phyloP scores from a whole-genome alignment of 768 basidiomycete genomes.

The Guyanaporus albipodus region DNA sequence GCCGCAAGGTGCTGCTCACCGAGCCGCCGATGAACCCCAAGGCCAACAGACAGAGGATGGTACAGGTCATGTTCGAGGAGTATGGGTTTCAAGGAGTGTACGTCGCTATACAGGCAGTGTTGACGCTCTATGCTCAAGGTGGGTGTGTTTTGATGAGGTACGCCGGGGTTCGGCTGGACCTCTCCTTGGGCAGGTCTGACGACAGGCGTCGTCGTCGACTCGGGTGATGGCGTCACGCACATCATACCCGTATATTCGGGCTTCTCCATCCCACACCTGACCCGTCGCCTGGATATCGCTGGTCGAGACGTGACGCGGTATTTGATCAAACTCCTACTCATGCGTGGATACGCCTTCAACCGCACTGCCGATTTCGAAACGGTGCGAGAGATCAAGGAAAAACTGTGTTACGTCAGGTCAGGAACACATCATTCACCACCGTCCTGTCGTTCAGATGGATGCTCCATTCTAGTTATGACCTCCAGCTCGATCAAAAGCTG shows the following conservation, averaged over 20 bases:
- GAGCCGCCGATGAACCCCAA: conserved; percentile 99
- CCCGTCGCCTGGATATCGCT: conserved; percentile 92
- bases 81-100: conserved; percentile 96
- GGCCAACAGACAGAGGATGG: conserved; percentile 89
- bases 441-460: not conserved
- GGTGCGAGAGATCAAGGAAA: conserved; percentile 98
- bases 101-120: conserved; percentile 96
- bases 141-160: conserved; percentile 35
- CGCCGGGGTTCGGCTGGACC: not conserved
- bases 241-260: conserved; percentile 99
- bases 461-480: conserved; percentile 67
- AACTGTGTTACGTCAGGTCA: conserved; percentile 94
- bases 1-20: conserved; percentile 87
- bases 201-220: conserved; percentile 98
- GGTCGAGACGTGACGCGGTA: conserved; percentile 98
- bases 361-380: conserved; percentile 99
- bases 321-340: conserved; percentile 97
- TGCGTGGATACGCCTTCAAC: conserved; percentile 99
- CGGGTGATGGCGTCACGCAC: conserved; percentile 98
- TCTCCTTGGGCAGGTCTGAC: conserved; percentile 68
- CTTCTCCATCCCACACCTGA: conserved; percentile 92
- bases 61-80: conserved; percentile 98
- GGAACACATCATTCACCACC: conserved; percentile 12
- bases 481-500: conserved; percentile 91
- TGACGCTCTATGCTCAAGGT: conserved; percentile 99